Evolutionary conservation across 129 eudicot genomes (phyloP).

Genomic region (Helianthus tuberosus): DNA sequence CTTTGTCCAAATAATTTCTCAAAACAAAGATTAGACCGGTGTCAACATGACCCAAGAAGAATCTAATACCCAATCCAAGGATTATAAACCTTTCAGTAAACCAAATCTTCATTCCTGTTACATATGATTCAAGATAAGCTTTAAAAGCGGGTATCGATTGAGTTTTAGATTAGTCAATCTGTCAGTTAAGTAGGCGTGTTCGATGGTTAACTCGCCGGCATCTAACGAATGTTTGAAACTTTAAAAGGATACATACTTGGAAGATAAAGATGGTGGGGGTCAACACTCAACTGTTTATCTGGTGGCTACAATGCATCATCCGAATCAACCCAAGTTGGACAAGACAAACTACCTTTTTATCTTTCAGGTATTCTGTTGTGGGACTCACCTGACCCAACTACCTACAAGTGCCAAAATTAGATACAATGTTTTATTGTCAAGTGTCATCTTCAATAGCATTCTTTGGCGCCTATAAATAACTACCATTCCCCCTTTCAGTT

Average conservation of each 20-base stretch:
- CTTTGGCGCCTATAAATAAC: slow-evolving; percentile 40
- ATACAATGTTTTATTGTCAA: not conserved
- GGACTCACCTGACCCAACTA: slow-evolving; percentile 1
- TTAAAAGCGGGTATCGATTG: not conserved
- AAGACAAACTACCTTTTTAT: slow-evolving; percentile 4
- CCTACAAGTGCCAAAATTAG: not conserved
- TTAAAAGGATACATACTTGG: slow-evolving; percentile 1
- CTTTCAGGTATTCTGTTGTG: not conserved
- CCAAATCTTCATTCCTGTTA: slow-evolving; percentile 8
- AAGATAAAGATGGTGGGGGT: slow-evolving; percentile 19
- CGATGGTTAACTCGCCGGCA: not conserved
- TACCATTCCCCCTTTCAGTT: slow-evolving; percentile 25
- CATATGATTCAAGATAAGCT: slow-evolving; percentile 11
- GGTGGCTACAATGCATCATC: slow-evolving; percentile 29
- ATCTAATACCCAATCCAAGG: slow-evolving; percentile 19
- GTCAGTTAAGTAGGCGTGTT: not conserved
- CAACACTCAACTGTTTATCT: slow-evolving; percentile 25
- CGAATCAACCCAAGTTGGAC: slow-evolving; percentile 30
- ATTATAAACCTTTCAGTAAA: slow-evolving; percentile 22
- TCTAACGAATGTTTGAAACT: slow-evolving; percentile 1
- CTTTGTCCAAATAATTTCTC: slow-evolving; percentile 31
- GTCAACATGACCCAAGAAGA: slow-evolving; percentile 27
- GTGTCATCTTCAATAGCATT: slow-evolving; percentile 13
- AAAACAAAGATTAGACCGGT: slow-evolving; percentile 24
- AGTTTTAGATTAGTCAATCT: not conserved